phyloP scores from a whole-genome alignment of 2,329 filamentous ascomycete species.

The Seiridium cupressi region DNA sequence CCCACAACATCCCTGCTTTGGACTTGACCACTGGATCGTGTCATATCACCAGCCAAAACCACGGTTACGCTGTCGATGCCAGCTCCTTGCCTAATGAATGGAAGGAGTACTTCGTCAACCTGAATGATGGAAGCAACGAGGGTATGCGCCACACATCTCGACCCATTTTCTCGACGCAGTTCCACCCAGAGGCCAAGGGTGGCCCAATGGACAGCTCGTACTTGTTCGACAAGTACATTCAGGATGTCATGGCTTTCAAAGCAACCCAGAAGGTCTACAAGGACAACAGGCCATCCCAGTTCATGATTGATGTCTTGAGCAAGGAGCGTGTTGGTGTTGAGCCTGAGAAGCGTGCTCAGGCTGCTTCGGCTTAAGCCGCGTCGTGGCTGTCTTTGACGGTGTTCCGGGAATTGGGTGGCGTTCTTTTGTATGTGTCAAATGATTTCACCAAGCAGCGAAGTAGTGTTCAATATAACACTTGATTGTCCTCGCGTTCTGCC shows the following conservation, averaged over 20 bases:
- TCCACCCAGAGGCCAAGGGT: constrained; percentile 97
- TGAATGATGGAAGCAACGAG: constrained; percentile 97
- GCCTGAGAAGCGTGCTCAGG: constrained; percentile 57
- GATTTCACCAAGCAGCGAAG: too few relatives aligned
- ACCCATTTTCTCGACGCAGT: constrained; percentile 97
- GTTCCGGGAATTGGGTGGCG: too few relatives aligned
- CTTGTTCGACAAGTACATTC: constrained; percentile 93
- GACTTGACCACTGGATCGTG: constrained; percentile 95
- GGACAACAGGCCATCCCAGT: constrained; percentile 82
- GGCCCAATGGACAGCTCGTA: constrained; percentile 94
- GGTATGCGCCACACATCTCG: constrained; percentile 94
- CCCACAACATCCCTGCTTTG: constrained; percentile 95
- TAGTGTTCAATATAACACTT: too few relatives aligned
- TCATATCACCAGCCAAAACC: constrained; percentile 98
- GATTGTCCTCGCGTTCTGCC: too few relatives aligned
- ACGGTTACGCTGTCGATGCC: constrained; percentile 92
- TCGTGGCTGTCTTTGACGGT: background rate
- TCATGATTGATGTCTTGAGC: constrained; percentile 86
- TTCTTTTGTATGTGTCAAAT: too few relatives aligned
- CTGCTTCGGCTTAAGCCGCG: constrained; percentile 31
- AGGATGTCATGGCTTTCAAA: constrained; percentile 89
- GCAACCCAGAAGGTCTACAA: constrained; percentile 73
- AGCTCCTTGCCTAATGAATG: constrained; percentile 80
- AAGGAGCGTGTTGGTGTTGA: constrained; percentile 94
- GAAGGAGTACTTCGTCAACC: constrained; percentile 98